Base-by-base conservation (phyloP, 2,329 filamentous ascomycete species). In the Ophiosphaerella korrae region DNA sequence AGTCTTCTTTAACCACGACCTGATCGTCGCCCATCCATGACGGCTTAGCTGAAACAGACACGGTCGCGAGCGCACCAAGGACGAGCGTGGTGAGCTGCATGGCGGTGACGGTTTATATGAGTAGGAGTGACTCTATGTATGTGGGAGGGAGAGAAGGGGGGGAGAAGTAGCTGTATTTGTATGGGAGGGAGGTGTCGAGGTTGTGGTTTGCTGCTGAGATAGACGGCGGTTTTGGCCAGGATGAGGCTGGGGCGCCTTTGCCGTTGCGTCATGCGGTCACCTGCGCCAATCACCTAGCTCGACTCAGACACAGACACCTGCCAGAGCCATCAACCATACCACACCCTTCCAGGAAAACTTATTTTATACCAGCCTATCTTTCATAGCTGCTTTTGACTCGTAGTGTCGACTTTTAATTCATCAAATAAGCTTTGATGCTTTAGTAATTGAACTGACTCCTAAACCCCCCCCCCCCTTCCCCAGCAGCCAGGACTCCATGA, bases 1-100 rank as follows among this genome's bases (percentile, higher is more conserved):
- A 79, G 39, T 83, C 78, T 43, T 78, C 74, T 46, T 77, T 75
- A 50, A 80, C 73, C 50, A 80, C 75, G 35, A 80, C 77, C 68
- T 83, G 78, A 53, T 63, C 52, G 53, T 72, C 66, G 62, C 78
- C 77, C 55, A 67, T 57, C 68, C 64, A 78, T 69, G 64, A 78
- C 58, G 64, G 77, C 36, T 48, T 53, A 24, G 62, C 58, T 13
- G 63, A 59, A 50, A 80, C 74, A 45, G 80, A 71, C 46, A 75
- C 74, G 53, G 78, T 72, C 51, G 77, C 67, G 54, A 79, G 66
- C 52, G 79, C 72, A 53, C 72, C 60, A 31, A 80, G 60, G 48
- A 82, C 57, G 34, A 73, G 41, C 2, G 67, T 57, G 14, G 68
- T 60, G 59, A 73, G 55, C 68, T 70, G 67, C 72, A 75, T 75